These are phyloP conservation scores for Ichthyophonus hoferi DNA, from an alignment of 208 protist species.

Conservation along the genomic window DNA sequence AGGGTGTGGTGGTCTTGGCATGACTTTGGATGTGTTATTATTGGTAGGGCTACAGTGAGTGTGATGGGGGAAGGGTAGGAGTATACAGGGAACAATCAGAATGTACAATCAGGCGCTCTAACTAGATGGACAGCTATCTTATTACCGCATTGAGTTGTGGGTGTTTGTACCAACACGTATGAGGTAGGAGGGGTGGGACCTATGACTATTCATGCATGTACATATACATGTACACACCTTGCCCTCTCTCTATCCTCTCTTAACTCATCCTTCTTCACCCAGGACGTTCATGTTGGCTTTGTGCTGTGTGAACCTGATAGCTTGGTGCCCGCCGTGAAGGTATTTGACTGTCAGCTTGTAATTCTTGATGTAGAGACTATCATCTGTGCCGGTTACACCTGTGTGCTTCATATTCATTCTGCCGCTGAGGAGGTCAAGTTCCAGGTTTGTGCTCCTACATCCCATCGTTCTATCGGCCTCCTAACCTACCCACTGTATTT, in stretches of 20 bases:
- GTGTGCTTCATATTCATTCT: slow-evolving; percentile 88
- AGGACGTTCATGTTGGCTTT: slow-evolving; percentile 74
- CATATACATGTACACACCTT: slow-evolving; percentile 1
- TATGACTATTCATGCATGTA: background rate
- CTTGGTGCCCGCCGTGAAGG: slow-evolving; percentile 73
- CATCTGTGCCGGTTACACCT: slow-evolving; percentile 80
- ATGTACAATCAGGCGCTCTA: too few species aligned
- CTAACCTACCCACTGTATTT: background rate
- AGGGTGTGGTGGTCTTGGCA: too few species aligned
- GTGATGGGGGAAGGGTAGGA: too few species aligned
- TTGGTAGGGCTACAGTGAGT: too few species aligned
- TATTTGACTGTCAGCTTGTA: slow-evolving; percentile 84
- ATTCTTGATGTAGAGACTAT: slow-evolving; percentile 87
- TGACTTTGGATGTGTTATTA: too few species aligned
- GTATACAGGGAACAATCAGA: too few species aligned
- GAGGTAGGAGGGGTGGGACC: too few species aligned
- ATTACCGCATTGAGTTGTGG: too few species aligned
- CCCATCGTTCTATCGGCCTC: background rate
- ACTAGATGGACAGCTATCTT: too few species aligned
- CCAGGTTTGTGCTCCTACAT: slow-evolving; percentile 15
- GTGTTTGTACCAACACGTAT: too few species aligned
- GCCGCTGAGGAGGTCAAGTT: slow-evolving; percentile 78
- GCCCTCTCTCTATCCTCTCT: background rate
- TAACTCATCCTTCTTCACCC: background rate
- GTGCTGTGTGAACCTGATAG: slow-evolving; percentile 77